These are phyloP conservation scores for Actinomucor elegans DNA, from an alignment of 371 early-diverging fungal genomes.

Conservation along the genomic window DNA sequence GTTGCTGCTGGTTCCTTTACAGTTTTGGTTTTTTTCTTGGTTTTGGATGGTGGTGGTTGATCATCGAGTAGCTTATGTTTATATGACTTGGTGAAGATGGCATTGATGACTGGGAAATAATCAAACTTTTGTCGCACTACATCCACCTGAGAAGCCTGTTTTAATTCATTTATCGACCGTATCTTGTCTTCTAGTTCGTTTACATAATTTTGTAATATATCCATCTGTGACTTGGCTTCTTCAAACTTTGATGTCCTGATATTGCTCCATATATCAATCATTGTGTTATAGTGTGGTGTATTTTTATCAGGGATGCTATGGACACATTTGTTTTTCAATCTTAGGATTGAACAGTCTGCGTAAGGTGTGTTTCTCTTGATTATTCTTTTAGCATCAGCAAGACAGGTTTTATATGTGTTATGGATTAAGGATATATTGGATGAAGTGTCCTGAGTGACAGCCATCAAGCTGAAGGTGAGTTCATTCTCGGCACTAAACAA, in stretches of 20 bases:
- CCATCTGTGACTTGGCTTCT: background rate
- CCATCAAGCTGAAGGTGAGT: constrained; percentile 7
- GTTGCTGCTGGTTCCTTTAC: too few relatives aligned
- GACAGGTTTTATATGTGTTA: background rate
- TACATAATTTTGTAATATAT: background rate
- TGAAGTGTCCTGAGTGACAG: constrained; percentile 5
- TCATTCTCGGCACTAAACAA: background rate
- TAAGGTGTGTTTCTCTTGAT: background rate
- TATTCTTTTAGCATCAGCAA: background rate
- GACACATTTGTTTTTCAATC: background rate
- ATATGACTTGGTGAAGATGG: background rate
- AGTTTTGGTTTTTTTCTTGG: too few relatives aligned
- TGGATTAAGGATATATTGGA: background rate
- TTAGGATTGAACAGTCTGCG: background rate
- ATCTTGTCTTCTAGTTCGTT: background rate
- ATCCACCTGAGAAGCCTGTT: background rate
- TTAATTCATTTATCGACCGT: background rate
- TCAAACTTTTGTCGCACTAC: constrained; percentile 13
- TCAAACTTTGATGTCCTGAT: background rate
- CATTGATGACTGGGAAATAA: constrained; percentile 10
- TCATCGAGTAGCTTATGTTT: background rate
- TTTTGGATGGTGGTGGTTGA: background rate
- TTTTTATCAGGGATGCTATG: background rate
- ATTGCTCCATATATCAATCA: background rate
- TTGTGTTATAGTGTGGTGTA: background rate